A percentile compares a stretch with the other conserved stretches of the same genome.
phyloP scores from a whole-genome alignment of 352 stramenopile species.

The Phytophthora meadii region DNA sequence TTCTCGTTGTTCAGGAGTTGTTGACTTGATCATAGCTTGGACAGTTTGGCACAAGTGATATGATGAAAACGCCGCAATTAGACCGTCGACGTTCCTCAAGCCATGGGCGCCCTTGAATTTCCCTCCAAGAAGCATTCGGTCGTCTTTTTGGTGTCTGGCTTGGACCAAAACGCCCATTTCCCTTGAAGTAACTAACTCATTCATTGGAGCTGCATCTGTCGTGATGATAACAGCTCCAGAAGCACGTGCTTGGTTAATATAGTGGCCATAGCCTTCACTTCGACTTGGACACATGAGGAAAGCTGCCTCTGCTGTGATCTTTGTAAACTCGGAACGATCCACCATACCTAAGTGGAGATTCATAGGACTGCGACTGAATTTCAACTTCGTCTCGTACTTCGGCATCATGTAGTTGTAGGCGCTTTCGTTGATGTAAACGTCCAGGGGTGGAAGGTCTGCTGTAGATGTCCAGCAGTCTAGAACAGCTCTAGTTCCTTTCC shows the following conservation, averaged over 20 bases:
- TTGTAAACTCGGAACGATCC: constrained; percentile 41
- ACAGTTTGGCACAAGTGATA: constrained; percentile 48
- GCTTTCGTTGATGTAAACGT: constrained; percentile 40
- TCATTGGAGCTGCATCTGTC: constrained; percentile 65
- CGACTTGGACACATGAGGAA: constrained; percentile 67
- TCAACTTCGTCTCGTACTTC: constrained; percentile 19
- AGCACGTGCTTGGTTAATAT: constrained; percentile 72
- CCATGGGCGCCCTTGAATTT: constrained; percentile 22
- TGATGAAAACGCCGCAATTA: constrained; percentile 39
- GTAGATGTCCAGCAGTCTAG: constrained; percentile 58
- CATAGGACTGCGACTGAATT: constrained; percentile 29
- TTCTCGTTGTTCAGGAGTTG: constrained; percentile 34
- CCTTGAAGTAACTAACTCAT: constrained; percentile 49
- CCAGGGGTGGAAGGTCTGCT: constrained; percentile 50
- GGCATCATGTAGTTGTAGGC: constrained; percentile 32
- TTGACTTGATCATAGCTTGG: constrained; percentile 36
- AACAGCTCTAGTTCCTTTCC: constrained; percentile 60
- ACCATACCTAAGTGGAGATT: constrained; percentile 38
- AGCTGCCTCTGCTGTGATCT: constrained; percentile 46
- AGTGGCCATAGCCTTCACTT: constrained; percentile 72
- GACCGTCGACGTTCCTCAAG: constrained; percentile 36
- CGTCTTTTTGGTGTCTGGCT: constrained; percentile 3
- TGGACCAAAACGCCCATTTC: constrained; percentile 45
- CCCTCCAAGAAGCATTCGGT: constrained; percentile 27
- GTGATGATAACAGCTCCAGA: constrained; percentile 57